These are phyloP conservation scores for Colletotrichum tropicicola DNA, from an alignment of 2,329 filamentous ascomycete species.

Conservation along the genomic window DNA sequence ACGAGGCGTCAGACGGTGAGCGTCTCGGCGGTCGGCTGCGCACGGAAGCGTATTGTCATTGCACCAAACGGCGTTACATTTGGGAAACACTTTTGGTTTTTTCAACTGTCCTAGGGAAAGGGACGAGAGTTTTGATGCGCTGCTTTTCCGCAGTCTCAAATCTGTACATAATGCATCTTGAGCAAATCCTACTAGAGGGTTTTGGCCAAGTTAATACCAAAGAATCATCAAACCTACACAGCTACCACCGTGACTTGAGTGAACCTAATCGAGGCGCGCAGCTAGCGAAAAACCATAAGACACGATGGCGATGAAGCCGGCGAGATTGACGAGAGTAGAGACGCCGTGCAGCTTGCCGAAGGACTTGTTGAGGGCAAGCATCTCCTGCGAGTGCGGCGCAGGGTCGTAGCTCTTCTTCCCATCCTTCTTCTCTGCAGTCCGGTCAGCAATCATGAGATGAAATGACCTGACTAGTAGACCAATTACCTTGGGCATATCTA, in stretches of 20 bases:
- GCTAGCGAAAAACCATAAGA: constrained; percentile 83
- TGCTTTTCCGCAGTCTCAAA: not conserved
- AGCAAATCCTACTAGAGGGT: constrained; percentile 5
- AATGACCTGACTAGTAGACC: not conserved
- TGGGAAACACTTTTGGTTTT: constrained; percentile 1
- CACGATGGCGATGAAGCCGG: constrained; percentile 73
- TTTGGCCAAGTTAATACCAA: not conserved
- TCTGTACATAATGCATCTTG: constrained; percentile 9
- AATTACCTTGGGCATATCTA: constrained; percentile 80
- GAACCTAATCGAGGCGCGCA: constrained; percentile 60
- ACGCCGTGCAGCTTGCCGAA: constrained; percentile 85
- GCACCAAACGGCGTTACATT: constrained; percentile 26
- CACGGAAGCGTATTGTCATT: constrained; percentile 15
- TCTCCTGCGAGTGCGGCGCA: constrained; percentile 83
- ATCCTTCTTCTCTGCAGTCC: constrained; percentile 76
- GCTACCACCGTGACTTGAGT: not conserved
- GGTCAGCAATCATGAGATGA: constrained; percentile 2
- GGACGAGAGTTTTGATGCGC: not conserved
- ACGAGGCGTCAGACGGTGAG: constrained; percentile 2
- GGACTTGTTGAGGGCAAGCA: constrained; percentile 80
- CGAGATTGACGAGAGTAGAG: constrained; percentile 82
- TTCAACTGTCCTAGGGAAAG: not conserved
- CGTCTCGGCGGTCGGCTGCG: not conserved
- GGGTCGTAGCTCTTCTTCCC: constrained; percentile 87
- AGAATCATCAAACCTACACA: not conserved